Conservation (phyloP, 768 basidiomycete species). For the Heimioporus sp. region DNA sequence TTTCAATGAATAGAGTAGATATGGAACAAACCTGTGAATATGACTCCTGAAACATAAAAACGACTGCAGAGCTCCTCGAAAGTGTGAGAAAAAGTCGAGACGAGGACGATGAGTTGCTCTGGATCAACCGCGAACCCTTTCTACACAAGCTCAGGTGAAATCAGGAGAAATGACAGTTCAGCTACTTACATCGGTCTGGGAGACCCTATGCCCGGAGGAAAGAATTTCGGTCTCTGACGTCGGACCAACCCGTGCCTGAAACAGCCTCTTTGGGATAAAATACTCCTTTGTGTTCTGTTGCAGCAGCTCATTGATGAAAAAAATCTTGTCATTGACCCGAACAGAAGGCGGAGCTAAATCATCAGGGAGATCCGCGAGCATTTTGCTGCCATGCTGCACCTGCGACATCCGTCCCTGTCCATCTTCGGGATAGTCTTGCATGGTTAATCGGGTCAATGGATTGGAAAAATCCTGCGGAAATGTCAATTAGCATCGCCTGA, state of each 20-base stretch:
- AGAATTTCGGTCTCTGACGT: not conserved
- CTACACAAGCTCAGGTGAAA: not conserved
- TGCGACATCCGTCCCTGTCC: constrained; percentile 16
- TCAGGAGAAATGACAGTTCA: not conserved
- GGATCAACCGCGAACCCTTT: constrained; percentile 8
- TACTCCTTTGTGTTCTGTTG: not conserved
- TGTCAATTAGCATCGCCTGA: no score
- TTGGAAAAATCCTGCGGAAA: constrained; percentile 26
- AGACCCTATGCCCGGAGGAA: constrained; percentile 3
- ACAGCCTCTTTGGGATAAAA: constrained; percentile 15
- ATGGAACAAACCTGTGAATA: no score
- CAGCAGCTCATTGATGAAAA: constrained; percentile 25
- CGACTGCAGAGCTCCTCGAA: no score
- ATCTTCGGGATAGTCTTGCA: constrained; percentile 32
- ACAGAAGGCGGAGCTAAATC: constrained; percentile 24
- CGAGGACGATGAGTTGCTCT: not conserved
- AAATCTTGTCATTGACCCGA: constrained; percentile 10
- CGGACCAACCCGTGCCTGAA: constrained; percentile 2
- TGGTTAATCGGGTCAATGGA: constrained; percentile 14
- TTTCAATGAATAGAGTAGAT: no score
- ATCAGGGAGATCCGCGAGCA: constrained; percentile 29
- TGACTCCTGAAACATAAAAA: no score
- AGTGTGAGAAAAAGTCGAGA: constrained; percentile 6
- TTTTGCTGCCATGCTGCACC: constrained; percentile 28
- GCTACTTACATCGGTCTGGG: not conserved